A percentile compares a stretch with the other conserved stretches of the same genome.
These are phyloP conservation scores for Clonostachys sp. DNA, from an alignment of 2,329 filamentous ascomycete genomes.

Conservation along the genomic window DNA sequence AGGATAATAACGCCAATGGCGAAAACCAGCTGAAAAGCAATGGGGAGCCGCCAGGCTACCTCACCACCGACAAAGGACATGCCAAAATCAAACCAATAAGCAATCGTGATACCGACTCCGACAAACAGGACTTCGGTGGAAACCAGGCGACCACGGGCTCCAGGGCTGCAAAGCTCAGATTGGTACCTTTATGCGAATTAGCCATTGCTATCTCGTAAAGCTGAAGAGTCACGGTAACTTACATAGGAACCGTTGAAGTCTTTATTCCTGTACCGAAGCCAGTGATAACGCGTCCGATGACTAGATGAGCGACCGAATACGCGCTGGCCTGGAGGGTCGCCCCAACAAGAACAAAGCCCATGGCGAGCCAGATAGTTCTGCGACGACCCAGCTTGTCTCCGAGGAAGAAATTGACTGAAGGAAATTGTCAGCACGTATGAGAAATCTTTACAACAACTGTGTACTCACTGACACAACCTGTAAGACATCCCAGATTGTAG, in stretches of 20 bases:
- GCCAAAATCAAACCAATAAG: neutral
- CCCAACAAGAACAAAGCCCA: neutral
- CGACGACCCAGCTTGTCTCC: neutral
- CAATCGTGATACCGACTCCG: neutral
- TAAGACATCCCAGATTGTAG: neutral
- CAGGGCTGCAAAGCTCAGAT: neutral
- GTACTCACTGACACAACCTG: neutral
- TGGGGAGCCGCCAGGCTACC: neutral
- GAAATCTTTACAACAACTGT: neutral
- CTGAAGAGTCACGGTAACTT: neutral
- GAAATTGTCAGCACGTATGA: too few relatives aligned
- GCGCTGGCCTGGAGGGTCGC: neutral
- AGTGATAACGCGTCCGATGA: neutral
- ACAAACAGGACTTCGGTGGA: neutral
- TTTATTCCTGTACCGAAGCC: neutral
- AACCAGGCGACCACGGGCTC: neutral
- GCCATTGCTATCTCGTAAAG: neutral
- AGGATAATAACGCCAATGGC: constrained; percentile 19
- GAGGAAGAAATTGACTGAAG: too few relatives aligned
- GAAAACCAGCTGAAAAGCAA: neutral
- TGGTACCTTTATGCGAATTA: too few relatives aligned
- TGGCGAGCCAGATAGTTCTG: neutral
- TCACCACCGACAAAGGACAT: neutral
- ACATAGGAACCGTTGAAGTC: neutral
- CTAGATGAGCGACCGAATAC: neutral